Percentiles rank a stretch among this genome's conserved stretches.
Evolutionary conservation across 2,329 filamentous ascomycete genomes (phyloP).

Genomic region (Diplodia seriata): DNA sequence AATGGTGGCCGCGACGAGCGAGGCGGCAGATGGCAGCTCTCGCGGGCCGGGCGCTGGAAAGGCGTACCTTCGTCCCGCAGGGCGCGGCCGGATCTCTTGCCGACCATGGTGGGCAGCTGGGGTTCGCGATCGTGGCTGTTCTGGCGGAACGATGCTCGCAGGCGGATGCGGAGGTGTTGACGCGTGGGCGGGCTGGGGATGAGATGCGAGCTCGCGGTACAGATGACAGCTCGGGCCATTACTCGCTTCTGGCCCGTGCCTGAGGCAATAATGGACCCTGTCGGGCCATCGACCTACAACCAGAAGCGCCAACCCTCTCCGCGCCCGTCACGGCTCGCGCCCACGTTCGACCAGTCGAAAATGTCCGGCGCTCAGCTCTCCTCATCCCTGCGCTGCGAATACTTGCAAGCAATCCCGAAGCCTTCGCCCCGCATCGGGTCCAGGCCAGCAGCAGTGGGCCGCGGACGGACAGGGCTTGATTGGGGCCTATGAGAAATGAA

Average conservation of each 20-base stretch:
- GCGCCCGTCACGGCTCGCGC: neutral
- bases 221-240: neutral
- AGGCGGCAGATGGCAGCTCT: conserved; percentile 7
- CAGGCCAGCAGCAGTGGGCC: conserved; percentile 24
- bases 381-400: neutral
- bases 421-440: conserved; percentile 19
- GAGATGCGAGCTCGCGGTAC: neutral
- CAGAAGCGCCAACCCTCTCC: neutral
- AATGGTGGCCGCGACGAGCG: neutral
- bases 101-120: conserved; percentile 59
- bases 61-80: conserved; percentile 64
- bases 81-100: conserved; percentile 70
- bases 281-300: conserved; percentile 9
- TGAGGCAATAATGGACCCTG: neutral
- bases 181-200: neutral
- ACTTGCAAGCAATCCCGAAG: neutral
- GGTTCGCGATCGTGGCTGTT: neutral
- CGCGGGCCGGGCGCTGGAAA: conserved; percentile 21
- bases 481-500: conserved; percentile 28
- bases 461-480: conserved; percentile 11
- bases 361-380: conserved; percentile 8
- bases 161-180: neutral
- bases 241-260: conserved; percentile 4
- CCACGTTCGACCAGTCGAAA: neutral
- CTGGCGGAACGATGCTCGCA: neutral